Evolutionary conservation across 345 rosid species (phyloP), one percentile per base, ranked within the genome.

Genomic region (Sapria himalayana): DNA sequence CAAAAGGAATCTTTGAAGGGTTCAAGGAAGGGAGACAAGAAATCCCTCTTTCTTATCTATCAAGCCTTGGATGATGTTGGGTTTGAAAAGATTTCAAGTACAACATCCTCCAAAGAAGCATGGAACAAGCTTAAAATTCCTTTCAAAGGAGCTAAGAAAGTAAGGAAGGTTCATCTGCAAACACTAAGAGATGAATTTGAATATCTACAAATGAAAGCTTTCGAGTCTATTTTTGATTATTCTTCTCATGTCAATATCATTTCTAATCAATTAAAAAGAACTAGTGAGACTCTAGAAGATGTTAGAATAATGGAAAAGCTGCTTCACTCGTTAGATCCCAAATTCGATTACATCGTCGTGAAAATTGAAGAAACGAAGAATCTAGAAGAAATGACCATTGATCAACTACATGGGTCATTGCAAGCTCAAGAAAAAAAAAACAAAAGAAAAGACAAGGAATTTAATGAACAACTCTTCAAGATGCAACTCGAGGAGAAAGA

Each of bases 61-160:
- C 21, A 22, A 15, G 24, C 15, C 7, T 20, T 52, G 2, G 39
- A 58, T 19, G 44, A 58, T 20, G 27, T 22, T 9, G 38, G 31
- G 15, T 44, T 58, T 8, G 9, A 51, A 38, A 43, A 41, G 4
- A 13, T 50, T 13, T 2, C 25, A 9, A 16, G 13, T 5, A 39
- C 49, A 1, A 10, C 9, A 0, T 29, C 4, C 5, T 0, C 25
- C 4, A 19, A 33, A 2, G 23, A 45, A n/a, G 51, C 33, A 7
- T 20, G 38, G 13, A 20, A 37, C 16, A 43, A 42, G 6, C 34
- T 54, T 10, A n/a, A 55, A 11, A 40, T 19, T 16, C 27, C 24
- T 3, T 41, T 37, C n/a, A 35, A 49, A 31, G 48, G 52, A 9
- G 8, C n/a, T 5, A 46, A 56, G 6, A 43, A 56, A 12, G 61